Conservation (phyloP, 768 basidiomycete species). For the Podaxis sp. region DNA sequence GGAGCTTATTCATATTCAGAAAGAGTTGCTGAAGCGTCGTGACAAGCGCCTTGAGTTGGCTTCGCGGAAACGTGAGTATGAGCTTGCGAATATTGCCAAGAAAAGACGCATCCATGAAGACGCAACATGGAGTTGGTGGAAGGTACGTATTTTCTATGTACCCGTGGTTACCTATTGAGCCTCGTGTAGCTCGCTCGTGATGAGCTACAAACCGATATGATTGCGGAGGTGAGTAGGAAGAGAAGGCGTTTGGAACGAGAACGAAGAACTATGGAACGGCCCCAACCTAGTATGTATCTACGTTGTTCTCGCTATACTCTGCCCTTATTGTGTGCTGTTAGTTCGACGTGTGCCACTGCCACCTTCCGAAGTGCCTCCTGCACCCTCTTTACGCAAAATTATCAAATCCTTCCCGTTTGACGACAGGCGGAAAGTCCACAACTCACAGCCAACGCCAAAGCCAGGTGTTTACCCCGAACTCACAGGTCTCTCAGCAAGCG, state of each 20-base stretch:
- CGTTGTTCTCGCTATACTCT: not conserved
- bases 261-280: slow-evolving; percentile 71
- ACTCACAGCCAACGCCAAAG: slow-evolving; percentile 19
- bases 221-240: slow-evolving; percentile 86
- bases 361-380: slow-evolving; percentile 38
- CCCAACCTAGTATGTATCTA: slow-evolving; percentile 58
- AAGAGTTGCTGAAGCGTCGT: slow-evolving; percentile 70
- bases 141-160: slow-evolving; percentile 39
- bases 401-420: slow-evolving; percentile 54
- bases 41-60: slow-evolving; percentile 83
- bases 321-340: slow-evolving; percentile 1
- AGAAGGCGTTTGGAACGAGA: slow-evolving; percentile 82
- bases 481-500: slow-evolving; percentile 38
- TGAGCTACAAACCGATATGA: slow-evolving; percentile 80
- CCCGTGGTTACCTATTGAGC: not conserved
- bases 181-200: slow-evolving; percentile 61
- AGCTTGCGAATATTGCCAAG: slow-evolving; percentile 57
- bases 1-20: slow-evolving; percentile 77
- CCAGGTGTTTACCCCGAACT: slow-evolving; percentile 42
- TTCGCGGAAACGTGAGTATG: slow-evolving; percentile 64
- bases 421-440: slow-evolving; percentile 14
- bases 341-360: slow-evolving; percentile 60
- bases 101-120: slow-evolving; percentile 67
- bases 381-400: slow-evolving; percentile 65
- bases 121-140: slow-evolving; percentile 89